Conservation (phyloP, 306 rosid species). For the Cicer yamashitae region DNA sequence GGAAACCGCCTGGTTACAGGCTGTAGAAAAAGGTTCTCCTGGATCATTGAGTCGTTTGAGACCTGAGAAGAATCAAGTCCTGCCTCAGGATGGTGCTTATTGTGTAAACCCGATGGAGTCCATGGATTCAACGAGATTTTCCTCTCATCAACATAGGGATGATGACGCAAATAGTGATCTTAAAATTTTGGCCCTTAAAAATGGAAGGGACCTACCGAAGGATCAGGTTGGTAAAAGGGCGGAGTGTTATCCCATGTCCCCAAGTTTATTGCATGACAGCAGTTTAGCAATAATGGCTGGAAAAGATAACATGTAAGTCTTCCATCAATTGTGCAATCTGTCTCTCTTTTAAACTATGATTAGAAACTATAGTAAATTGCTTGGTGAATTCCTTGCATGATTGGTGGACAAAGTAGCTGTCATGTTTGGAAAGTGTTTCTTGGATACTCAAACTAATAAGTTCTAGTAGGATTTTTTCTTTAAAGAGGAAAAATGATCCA, state of each 20-base stretch:
- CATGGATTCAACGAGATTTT: constrained; percentile 58
- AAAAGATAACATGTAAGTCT: constrained; percentile 85
- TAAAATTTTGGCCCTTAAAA: constrained; percentile 58
- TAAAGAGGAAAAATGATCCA: not conserved
- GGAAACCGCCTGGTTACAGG: constrained; percentile 97
- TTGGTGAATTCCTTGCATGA: constrained; percentile 32
- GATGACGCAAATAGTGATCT: constrained; percentile 65
- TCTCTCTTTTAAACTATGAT: constrained; percentile 20
- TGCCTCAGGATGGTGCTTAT: constrained; percentile 78
- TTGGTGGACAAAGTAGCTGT: constrained; percentile 34
- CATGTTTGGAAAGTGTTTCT: constrained; percentile 26
- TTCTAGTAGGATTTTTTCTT: constrained; percentile 16
- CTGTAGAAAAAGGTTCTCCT: constrained; percentile 89
- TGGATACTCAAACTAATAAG: constrained; percentile 36
- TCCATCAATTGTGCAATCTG: constrained; percentile 39
- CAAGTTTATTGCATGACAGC: constrained; percentile 85
- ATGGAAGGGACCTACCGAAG: constrained; percentile 67
- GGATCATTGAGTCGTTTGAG: constrained; percentile 78
- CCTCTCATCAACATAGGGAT: constrained; percentile 77
- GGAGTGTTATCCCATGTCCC: constrained; percentile 79
- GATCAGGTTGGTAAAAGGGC: constrained; percentile 65
- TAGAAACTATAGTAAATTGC: constrained; percentile 32
- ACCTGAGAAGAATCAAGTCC: constrained; percentile 94
- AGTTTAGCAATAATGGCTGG: constrained; percentile 63
- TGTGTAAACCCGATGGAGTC: constrained; percentile 67